These are phyloP conservation scores for Eimeria tenella DNA, from an alignment of 169 alveolate genomes.

Conservation along the genomic window DNA sequence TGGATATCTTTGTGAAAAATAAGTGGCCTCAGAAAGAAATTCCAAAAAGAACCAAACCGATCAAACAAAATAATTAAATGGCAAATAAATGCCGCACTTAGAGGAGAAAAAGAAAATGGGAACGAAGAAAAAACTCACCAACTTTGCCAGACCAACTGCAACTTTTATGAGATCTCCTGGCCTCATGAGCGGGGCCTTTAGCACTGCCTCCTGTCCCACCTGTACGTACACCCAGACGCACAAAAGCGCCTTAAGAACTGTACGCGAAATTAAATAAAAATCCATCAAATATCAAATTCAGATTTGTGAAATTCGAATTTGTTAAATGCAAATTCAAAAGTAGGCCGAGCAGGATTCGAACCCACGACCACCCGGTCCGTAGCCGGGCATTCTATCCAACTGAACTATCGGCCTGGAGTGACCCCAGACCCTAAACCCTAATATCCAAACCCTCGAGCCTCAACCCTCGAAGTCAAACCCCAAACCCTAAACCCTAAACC, in stretches of 20 bases:
- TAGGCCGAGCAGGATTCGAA: constrained; percentile 70
- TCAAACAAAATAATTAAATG: too few species aligned
- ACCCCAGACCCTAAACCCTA: neutral
- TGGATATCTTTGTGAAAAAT: too few species aligned
- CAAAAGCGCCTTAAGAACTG: neutral
- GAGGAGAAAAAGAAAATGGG: neutral
- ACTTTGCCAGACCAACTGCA: constrained; percentile 27
- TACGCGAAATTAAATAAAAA: neutral
- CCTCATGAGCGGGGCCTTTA: constrained; percentile 35
- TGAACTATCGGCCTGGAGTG: constrained; percentile 77
- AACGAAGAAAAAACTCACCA: neutral
- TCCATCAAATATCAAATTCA: neutral
- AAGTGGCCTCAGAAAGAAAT: too few species aligned
- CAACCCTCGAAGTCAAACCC: neutral
- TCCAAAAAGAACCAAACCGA: too few species aligned
- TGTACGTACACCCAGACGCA: neutral
- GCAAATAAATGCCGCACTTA: too few species aligned
- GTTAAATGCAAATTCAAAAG: neutral
- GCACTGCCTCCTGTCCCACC: constrained; percentile 67
- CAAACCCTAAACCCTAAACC: neutral
- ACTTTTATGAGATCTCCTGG: constrained; percentile 60
- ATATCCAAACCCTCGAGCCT: neutral
- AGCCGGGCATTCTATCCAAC: constrained; percentile 92
- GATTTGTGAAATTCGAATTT: neutral
- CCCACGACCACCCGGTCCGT: constrained; percentile 92